Evolutionary conservation across 352 stramenopile species (phyloP).

Genomic region (Plasmopara halstedii): DNA sequence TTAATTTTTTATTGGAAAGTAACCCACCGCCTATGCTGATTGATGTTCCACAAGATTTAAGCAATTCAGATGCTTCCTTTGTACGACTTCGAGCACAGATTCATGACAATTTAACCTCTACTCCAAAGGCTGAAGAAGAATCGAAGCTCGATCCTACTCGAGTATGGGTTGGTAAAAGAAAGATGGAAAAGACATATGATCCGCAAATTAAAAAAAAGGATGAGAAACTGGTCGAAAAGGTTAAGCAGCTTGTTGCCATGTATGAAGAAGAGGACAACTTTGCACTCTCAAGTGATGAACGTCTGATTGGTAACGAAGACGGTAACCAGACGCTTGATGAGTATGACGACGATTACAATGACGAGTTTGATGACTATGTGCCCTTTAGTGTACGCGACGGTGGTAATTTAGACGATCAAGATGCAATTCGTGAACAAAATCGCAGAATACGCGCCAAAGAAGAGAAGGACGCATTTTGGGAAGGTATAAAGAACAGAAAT

Average conservation of each 20-base stretch:
- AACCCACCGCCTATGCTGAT: conserved; percentile 32
- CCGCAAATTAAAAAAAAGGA: conserved; percentile 44
- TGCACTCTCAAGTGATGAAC: conserved; percentile 1
- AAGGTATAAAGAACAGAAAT: conserved; percentile 62
- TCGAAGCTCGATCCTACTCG: conserved; percentile 40
- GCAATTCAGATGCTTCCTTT: conserved; percentile 26
- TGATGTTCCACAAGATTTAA: conserved; percentile 23
- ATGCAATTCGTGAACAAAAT: conserved; percentile 49
- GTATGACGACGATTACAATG: conserved; percentile 83
- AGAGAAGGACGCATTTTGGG: conserved; percentile 60
- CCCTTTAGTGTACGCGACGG: conserved; percentile 46
- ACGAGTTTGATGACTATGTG: conserved; percentile 80
- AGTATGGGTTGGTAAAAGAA: conserved; percentile 64
- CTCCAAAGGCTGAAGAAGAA: no score
- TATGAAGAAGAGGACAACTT: conserved; percentile 43
- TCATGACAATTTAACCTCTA: no score
- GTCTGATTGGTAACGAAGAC: conserved; percentile 9
- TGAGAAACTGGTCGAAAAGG: conserved; percentile 37
- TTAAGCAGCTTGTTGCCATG: conserved; percentile 40
- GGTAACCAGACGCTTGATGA: conserved; percentile 31
- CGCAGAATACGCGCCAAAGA: conserved; percentile 41
- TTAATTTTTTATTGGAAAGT: conserved; percentile 53
- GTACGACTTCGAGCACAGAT: conserved; percentile 20
- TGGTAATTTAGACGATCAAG: conserved; percentile 36
- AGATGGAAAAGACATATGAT: conserved; percentile 49